Conservation (phyloP, 2,329 filamentous ascomycete genomes). For the Ambrosiella beaveri region DNA sequence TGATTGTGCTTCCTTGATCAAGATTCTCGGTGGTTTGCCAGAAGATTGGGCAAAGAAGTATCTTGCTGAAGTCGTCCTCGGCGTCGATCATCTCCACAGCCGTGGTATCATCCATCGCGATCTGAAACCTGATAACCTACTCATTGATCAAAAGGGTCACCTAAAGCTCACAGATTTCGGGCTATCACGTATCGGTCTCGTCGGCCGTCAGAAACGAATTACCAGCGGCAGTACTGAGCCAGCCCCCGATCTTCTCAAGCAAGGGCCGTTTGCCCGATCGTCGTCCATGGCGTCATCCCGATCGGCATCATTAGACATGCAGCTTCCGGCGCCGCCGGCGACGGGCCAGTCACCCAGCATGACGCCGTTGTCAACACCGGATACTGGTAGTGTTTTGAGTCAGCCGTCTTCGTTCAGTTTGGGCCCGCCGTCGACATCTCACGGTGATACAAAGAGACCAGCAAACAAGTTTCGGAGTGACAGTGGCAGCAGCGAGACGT, state of each 20-base stretch:
- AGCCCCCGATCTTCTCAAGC: slow-evolving; percentile 82
- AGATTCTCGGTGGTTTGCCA: slow-evolving; percentile 74
- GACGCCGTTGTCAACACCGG: slow-evolving; percentile 74
- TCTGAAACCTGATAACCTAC: slow-evolving; percentile 87
- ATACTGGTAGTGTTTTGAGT: slow-evolving; percentile 42
- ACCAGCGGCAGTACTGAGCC: slow-evolving; percentile 60
- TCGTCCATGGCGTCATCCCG: slow-evolving; percentile 77
- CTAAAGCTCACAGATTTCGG: slow-evolving; percentile 96
- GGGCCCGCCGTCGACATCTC: slow-evolving; percentile 32
- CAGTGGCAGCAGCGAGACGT: slow-evolving; percentile 72
- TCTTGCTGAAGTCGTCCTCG: slow-evolving; percentile 86
- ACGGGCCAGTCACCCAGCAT: slow-evolving; percentile 55
- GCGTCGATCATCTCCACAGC: slow-evolving; percentile 87
- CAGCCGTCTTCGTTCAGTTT: slow-evolving; percentile 84
- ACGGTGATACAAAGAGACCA: slow-evolving; percentile 24
- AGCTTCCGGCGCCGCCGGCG: slow-evolving; percentile 1
- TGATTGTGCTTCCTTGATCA: slow-evolving; percentile 91
- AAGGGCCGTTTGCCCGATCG: slow-evolving; percentile 75
- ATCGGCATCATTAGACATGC: slow-evolving; percentile 79
- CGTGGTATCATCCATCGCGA: slow-evolving; percentile 93
- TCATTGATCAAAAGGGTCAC: slow-evolving; percentile 94
- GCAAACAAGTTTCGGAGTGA: slow-evolving; percentile 74
- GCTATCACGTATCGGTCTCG: slow-evolving; percentile 87
- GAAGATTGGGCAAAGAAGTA: slow-evolving; percentile 99
- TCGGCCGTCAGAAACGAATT: slow-evolving; percentile 87